phyloP scores from a whole-genome alignment of 176 grass and related monocot genomes.

The Triticum timopheevii region DNA sequence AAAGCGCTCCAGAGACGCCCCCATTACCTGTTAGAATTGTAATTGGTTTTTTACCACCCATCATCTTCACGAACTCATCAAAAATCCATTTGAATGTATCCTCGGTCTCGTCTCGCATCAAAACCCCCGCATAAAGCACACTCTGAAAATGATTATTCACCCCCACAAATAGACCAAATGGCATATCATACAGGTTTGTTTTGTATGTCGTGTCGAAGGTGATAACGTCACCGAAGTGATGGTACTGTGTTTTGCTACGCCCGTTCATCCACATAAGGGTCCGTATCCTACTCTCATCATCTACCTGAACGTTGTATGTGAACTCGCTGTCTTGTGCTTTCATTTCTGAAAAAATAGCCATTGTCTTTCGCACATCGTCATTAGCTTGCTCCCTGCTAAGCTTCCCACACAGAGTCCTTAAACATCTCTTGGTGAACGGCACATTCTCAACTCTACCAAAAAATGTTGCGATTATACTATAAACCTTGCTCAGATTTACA shows the following conservation, averaged over 20 bases:
- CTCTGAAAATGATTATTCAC: too few relatives aligned
- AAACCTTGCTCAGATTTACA: background rate
- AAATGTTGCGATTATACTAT: background rate
- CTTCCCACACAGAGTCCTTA: background rate
- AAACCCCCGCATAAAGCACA: background rate
- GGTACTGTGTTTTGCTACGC: background rate
- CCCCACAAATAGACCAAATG: too few relatives aligned
- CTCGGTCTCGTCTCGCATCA: background rate
- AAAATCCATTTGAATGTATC: background rate
- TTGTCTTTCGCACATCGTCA: background rate
- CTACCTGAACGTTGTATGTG: background rate
- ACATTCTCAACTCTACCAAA: background rate
- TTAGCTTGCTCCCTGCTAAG: background rate
- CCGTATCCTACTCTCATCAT: background rate
- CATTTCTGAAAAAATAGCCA: background rate
- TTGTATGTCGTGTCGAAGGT: background rate
- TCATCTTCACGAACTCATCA: background rate
- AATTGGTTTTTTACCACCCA: background rate
- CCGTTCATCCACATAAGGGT: background rate
- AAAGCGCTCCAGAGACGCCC: fast-evolving
- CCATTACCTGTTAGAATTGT: background rate
- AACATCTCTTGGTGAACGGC: background rate
- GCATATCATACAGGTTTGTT: too few relatives aligned
- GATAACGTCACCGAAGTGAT: background rate
- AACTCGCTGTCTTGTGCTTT: background rate